phyloP scores from a whole-genome alignment of 2,329 filamentous ascomycete genomes.

The Colletotrichum sp. region DNA sequence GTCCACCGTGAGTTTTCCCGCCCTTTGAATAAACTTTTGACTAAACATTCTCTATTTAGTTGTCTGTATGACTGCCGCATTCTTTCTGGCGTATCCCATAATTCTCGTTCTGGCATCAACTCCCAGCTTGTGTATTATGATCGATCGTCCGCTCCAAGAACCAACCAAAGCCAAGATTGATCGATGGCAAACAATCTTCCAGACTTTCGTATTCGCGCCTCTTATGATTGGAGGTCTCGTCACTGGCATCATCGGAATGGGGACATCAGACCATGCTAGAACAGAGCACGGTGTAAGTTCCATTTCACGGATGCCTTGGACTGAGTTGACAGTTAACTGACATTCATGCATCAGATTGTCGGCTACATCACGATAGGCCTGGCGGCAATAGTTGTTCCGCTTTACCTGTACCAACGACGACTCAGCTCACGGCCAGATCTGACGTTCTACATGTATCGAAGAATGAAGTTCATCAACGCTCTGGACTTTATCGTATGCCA shows the following conservation, averaged over 20 bases:
- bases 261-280: background rate
- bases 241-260: background rate
- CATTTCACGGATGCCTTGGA: background rate
- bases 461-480: slow-evolving; percentile 8
- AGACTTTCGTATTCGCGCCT: background rate
- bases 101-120: slow-evolving; percentile 1
- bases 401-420: slow-evolving; percentile 8
- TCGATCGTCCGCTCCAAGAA: slow-evolving; percentile 6
- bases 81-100: slow-evolving; percentile 9
- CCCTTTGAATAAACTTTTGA: background rate
- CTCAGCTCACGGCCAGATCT: slow-evolving; percentile 1
- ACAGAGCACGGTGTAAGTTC: slow-evolving; percentile 4
- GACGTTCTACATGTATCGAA: slow-evolving; percentile 10
- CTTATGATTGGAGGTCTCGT: background rate
- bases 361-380: slow-evolving; percentile 2
- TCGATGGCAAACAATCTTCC: slow-evolving; percentile 8
- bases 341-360: background rate
- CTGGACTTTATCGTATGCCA: slow-evolving; percentile 11
- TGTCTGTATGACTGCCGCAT: background rate
- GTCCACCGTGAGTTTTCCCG: background rate
- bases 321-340: background rate
- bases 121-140: slow-evolving; percentile 7
- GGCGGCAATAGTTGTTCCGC: background rate
- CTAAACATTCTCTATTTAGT: background rate
- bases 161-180: background rate